Percentiles rank a stretch among this genome's conserved stretches.
phyloP scores from a whole-genome alignment of 2,329 filamentous ascomycete species.

The Didymella exigua region DNA sequence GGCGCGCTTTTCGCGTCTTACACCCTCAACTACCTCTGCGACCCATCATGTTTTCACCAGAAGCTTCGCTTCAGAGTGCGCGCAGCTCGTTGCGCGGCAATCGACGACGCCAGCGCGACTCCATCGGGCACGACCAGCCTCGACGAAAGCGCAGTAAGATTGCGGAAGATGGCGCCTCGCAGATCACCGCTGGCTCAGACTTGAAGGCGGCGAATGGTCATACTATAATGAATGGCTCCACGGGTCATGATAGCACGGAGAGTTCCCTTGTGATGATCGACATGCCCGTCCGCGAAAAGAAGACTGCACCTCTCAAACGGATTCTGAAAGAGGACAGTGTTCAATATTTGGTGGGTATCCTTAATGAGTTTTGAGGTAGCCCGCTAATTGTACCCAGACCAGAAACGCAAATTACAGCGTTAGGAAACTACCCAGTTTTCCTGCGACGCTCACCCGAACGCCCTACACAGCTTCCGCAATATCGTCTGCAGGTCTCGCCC shows the following conservation, averaged over 20 bases:
- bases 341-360: conserved; percentile 64
- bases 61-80: conserved; percentile 43
- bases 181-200: conserved; percentile 28
- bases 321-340: conserved; percentile 69
- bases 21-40: neutral
- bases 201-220: conserved; percentile 44
- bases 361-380: neutral
- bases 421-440: conserved; percentile 81
- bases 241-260: conserved; percentile 33
- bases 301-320: conserved; percentile 53
- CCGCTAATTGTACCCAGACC: conserved; percentile 59
- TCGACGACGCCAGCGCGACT: conserved; percentile 53
- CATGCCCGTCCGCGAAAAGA: conserved; percentile 51
- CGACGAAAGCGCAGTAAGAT: conserved; percentile 57
- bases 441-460: conserved; percentile 73
- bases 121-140: conserved; percentile 50
- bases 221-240: conserved; percentile 41
- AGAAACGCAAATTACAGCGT: conserved; percentile 85
- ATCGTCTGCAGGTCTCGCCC: conserved; percentile 70
- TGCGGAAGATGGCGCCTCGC: conserved; percentile 49
- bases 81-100: conserved; percentile 53
- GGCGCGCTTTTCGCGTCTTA: conserved; percentile 17
- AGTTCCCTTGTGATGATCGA: conserved; percentile 42
- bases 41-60: conserved; percentile 48
- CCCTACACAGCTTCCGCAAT: conserved; percentile 57